A percentile compares a stretch with the other conserved stretches of the same genome.
Conservation (phyloP, 352 stramenopile genomes). For the Pythium vanterpoolii region DNA sequence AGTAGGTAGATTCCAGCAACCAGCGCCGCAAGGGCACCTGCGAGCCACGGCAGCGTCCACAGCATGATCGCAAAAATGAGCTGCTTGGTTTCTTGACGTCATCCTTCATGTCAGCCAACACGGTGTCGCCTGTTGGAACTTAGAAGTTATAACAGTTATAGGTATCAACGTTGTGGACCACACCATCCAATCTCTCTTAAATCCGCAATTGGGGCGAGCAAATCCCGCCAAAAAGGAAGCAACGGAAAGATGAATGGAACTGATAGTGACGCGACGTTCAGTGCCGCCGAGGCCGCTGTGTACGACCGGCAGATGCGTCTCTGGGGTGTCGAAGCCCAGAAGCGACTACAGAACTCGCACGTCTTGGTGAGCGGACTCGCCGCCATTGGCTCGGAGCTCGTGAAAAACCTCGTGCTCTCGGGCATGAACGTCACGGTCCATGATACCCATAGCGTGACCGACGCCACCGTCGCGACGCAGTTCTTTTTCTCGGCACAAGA, state of each 20-base stretch:
- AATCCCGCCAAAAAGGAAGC: constrained; percentile 2
- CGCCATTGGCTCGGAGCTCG: constrained; percentile 88
- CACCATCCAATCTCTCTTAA: neutral
- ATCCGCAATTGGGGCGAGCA: neutral
- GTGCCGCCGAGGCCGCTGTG: constrained; percentile 88
- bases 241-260: neutral
- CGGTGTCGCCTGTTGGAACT: too few relatives aligned
- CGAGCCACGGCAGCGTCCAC: constrained; percentile 25
- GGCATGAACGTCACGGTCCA: constrained; percentile 93
- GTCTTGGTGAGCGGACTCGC: constrained; percentile 88
- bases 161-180: neutral
- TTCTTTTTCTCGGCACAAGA: constrained; percentile 82
- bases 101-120: neutral
- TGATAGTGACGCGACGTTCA: constrained; percentile 37
- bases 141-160: too few relatives aligned
- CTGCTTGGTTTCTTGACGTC: neutral
- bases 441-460: constrained; percentile 61
- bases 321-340: constrained; percentile 98
- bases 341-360: constrained; percentile 83
- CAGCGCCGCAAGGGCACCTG: constrained; percentile 18
- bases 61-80: constrained; percentile 14
- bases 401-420: constrained; percentile 97
- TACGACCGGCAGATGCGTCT: constrained; percentile 99
- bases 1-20: constrained; percentile 29
- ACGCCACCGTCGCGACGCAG: constrained; percentile 56